phyloP scores from a whole-genome alignment of 148 eudicot species.

The Linanthus parryae region DNA sequence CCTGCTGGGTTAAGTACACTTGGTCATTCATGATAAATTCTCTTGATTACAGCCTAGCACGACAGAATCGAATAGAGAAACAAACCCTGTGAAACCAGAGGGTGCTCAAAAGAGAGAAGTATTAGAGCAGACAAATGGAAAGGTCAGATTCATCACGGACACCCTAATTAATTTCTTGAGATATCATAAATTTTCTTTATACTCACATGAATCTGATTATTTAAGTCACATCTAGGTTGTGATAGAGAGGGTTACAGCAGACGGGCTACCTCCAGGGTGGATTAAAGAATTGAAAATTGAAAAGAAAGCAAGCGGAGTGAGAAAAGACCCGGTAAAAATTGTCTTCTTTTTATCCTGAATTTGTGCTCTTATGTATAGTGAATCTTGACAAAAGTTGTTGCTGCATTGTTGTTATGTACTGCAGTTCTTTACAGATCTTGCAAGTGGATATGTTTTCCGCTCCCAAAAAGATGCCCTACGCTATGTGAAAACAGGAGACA shows the following conservation, averaged over 20 bases:
- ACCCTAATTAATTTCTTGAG: background rate
- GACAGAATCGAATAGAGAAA: too few relatives aligned
- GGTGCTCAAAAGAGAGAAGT: too few relatives aligned
- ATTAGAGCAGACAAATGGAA: too few relatives aligned
- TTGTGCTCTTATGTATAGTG: background rate
- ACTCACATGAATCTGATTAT: conserved; percentile 11
- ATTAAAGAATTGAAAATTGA: conserved; percentile 47
- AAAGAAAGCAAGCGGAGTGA: conserved; percentile 19
- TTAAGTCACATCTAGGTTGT: conserved; percentile 29
- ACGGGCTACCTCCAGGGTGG: conserved; percentile 70
- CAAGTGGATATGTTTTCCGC: conserved; percentile 56
- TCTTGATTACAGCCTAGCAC: too few relatives aligned
- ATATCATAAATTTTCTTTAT: too few relatives aligned
- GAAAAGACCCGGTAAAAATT: conserved; percentile 49
- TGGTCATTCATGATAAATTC: conserved; percentile 6
- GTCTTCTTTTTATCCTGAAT: background rate
- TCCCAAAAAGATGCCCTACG: conserved; percentile 62
- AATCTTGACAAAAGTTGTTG: too few relatives aligned
- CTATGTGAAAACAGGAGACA: conserved; percentile 57
- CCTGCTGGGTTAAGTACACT: too few relatives aligned
- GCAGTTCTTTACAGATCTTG: conserved; percentile 43
- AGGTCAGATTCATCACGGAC: background rate
- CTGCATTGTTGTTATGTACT: too few relatives aligned
- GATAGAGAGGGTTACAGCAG: conserved; percentile 30
- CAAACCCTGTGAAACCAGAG: too few relatives aligned